Percentiles rank a stretch among this genome's conserved stretches.
These are phyloP conservation scores for Cymbopogon citratus DNA, from an alignment of 176 grass and related monocot species.

Conservation along the genomic window DNA sequence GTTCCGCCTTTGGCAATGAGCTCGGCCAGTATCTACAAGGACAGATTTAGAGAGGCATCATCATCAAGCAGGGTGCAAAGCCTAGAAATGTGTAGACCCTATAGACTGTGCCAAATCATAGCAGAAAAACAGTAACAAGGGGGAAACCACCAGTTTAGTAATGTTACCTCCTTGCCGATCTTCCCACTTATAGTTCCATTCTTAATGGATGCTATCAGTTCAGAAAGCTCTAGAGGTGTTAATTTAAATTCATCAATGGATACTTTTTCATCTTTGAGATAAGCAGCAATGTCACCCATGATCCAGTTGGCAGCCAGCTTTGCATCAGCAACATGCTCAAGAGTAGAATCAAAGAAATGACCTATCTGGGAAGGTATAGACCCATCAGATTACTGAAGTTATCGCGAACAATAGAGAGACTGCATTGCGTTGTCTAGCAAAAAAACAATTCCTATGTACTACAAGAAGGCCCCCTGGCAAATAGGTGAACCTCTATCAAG, in stretches of 20 bases:
- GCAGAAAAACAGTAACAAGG: neutral
- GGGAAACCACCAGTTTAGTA: slow-evolving; percentile 3
- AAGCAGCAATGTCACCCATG: slow-evolving; percentile 94
- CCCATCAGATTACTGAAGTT: slow-evolving; percentile 7
- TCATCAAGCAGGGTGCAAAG: neutral
- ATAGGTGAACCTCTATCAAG: slow-evolving; percentile 10
- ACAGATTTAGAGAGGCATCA: neutral
- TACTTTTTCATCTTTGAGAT: slow-evolving; percentile 81
- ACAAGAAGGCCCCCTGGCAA: neutral
- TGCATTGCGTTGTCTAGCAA: neutral
- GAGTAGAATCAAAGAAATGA: slow-evolving; percentile 75
- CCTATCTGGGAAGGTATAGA: slow-evolving; percentile 61
- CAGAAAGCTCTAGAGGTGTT: slow-evolving; percentile 73
- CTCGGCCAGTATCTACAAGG: slow-evolving; percentile 65
- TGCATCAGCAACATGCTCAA: slow-evolving; percentile 74
- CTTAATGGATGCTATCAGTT: slow-evolving; percentile 77
- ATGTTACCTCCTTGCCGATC: slow-evolving; percentile 83
- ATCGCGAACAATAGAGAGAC: slow-evolving; percentile 5
- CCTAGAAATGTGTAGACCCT: neutral
- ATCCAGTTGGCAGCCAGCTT: slow-evolving; percentile 95
- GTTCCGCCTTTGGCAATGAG: slow-evolving; percentile 80
- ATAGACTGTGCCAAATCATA: neutral
- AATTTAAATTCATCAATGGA: slow-evolving; percentile 73
- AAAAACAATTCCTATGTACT: neutral
- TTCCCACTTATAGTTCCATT: slow-evolving; percentile 91